phyloP scores from a whole-genome alignment of 169 alveolate species.

The Plasmodium knowlesi region DNA sequence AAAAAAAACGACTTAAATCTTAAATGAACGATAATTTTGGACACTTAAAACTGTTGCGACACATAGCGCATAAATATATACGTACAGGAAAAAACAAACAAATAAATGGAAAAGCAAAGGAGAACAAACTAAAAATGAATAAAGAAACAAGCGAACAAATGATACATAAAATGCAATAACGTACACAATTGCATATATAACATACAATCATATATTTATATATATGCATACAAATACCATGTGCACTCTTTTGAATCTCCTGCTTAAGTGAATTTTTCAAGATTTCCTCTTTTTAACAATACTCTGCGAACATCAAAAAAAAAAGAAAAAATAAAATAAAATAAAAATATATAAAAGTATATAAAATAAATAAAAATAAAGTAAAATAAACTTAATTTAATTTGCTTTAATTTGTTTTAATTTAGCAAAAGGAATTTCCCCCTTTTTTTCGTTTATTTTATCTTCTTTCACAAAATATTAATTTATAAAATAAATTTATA shows the following conservation, averaged over 20 bases:
- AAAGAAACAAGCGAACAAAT: background rate
- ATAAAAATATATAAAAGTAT: background rate
- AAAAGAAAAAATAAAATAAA: background rate
- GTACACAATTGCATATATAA: background rate
- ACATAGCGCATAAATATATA: background rate
- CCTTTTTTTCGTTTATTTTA: background rate
- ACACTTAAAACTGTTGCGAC: conserved; percentile 2
- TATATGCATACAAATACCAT: background rate
- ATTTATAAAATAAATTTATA: background rate
- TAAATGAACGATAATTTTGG: background rate
- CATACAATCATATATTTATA: background rate
- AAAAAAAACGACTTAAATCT: background rate
- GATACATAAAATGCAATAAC: background rate
- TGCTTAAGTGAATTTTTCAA: background rate
- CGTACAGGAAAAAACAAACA: background rate
- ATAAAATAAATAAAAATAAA: background rate
- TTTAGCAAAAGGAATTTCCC: background rate
- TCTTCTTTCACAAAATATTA: background rate
- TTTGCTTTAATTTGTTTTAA: background rate
- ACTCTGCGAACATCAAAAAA: background rate
- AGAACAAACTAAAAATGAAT: background rate
- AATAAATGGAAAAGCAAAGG: background rate
- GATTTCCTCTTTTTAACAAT: background rate
- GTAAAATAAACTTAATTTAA: background rate
- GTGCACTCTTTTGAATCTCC: background rate